Evolutionary conservation across 331 rosid genomes (phyloP).

Genomic region (Dryas integrifolia): DNA sequence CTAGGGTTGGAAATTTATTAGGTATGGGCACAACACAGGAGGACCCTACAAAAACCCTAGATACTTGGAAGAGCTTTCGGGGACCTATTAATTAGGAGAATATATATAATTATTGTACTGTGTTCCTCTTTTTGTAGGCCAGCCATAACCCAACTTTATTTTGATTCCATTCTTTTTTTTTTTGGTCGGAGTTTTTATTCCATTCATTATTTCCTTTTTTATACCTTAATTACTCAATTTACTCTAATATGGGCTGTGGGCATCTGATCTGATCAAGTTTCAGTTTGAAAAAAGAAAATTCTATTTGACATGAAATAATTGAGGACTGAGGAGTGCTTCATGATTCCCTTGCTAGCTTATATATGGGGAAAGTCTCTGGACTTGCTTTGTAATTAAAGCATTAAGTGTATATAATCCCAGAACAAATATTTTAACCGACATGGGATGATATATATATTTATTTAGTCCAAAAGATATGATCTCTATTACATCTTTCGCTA

Average conservation of each 20-base stretch:
- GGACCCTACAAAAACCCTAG: conserved; percentile 7
- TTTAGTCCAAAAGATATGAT: too few relatives aligned
- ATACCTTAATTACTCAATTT: neutral
- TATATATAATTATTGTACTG: too few relatives aligned
- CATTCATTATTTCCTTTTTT: neutral
- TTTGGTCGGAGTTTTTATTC: neutral
- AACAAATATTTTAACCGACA: too few relatives aligned
- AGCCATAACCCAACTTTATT: conserved; percentile 11
- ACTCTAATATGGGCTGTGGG: neutral
- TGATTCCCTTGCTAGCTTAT: too few relatives aligned
- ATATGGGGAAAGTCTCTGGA: too few relatives aligned
- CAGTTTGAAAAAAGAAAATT: neutral
- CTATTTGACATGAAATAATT: too few relatives aligned
- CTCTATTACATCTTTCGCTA: too few relatives aligned
- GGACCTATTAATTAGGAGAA: conserved; percentile 1
- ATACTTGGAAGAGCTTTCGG: conserved; percentile 10
- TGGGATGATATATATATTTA: too few relatives aligned
- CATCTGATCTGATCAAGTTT: conserved; percentile 12
- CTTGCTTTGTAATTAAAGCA: too few relatives aligned
- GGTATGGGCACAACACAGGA: neutral
- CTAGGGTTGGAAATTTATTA: neutral
- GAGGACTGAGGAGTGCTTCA: too few relatives aligned
- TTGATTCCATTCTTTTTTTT: neutral
- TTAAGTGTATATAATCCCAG: too few relatives aligned
- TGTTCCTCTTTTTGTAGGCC: conserved; percentile 16